Evolutionary conservation across 78 protist species (phyloP).

Genomic region (Dictyostelium capitatum): DNA sequence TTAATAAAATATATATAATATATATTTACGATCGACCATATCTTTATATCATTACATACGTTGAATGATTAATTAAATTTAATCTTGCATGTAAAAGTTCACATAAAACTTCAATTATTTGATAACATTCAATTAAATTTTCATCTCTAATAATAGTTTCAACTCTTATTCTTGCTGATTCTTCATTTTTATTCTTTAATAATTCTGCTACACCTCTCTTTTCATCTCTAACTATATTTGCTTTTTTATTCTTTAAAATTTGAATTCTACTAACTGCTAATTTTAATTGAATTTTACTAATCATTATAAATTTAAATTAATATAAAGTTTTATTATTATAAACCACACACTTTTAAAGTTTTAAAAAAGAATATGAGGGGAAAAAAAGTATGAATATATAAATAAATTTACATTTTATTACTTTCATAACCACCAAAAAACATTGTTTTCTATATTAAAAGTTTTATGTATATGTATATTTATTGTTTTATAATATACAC

Average conservation of each 20-base stretch:
- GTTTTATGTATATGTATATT: no score
- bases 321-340: no score
- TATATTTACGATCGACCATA: no score
- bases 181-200: slow-evolving; percentile 71
- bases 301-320: no score
- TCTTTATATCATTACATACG: no score
- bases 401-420: no score
- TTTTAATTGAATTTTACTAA: slow-evolving; percentile 73
- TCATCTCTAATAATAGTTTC: slow-evolving; percentile 81
- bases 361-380: no score
- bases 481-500: no score
- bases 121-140: slow-evolving; percentile 55
- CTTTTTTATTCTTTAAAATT: slow-evolving; percentile 64
- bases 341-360: no score
- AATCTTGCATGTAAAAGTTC: slow-evolving; percentile 60
- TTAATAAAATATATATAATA: not conserved
- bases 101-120: slow-evolving; percentile 66
- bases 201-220: slow-evolving; percentile 77
- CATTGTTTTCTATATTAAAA: no score
- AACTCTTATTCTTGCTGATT: slow-evolving; percentile 74
- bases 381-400: no score
- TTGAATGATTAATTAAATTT: slow-evolving; percentile 15
- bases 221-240: slow-evolving; percentile 61
- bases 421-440: no score
- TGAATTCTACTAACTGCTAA: slow-evolving; percentile 80